Conservation (phyloP, 2,329 filamentous ascomycete genomes). For the Phyllosticta citrichinensis region DNA sequence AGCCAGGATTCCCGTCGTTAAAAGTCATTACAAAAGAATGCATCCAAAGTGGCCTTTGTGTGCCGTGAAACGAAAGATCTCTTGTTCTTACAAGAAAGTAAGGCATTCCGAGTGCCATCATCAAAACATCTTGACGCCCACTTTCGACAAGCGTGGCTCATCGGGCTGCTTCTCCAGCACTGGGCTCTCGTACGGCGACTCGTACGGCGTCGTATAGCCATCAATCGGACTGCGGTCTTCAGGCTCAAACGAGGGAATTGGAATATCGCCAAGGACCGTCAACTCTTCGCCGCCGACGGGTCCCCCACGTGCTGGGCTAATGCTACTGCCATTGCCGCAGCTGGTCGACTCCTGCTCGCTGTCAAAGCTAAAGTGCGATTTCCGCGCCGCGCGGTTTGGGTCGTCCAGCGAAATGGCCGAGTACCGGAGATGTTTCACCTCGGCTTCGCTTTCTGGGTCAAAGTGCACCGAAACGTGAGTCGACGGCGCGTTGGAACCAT, state of each 20-base stretch:
- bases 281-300: not conserved
- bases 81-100: too few species aligned
- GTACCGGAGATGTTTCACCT: slow-evolving; percentile 19
- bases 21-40: not conserved
- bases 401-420: not conserved
- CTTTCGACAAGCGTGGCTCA: not conserved
- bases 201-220: not conserved
- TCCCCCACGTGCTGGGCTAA: not conserved
- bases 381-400: not conserved
- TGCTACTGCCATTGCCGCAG: not conserved
- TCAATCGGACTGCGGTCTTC: not conserved
- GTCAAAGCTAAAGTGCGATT: slow-evolving; percentile 6
- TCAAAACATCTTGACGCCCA: not conserved
- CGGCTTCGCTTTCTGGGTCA: slow-evolving; percentile 16
- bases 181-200: not conserved
- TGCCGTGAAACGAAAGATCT: not conserved
- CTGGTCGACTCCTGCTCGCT: not conserved
- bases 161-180: not conserved
- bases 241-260: not conserved
- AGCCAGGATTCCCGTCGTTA: not conserved
- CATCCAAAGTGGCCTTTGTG: not conserved
- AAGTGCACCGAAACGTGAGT: not conserved
- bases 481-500: not conserved
- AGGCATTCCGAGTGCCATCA: not conserved
- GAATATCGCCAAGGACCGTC: not conserved